phyloP scores from a whole-genome alignment of 2,329 filamentous ascomycete genomes.

The Ophiostoma montium region DNA sequence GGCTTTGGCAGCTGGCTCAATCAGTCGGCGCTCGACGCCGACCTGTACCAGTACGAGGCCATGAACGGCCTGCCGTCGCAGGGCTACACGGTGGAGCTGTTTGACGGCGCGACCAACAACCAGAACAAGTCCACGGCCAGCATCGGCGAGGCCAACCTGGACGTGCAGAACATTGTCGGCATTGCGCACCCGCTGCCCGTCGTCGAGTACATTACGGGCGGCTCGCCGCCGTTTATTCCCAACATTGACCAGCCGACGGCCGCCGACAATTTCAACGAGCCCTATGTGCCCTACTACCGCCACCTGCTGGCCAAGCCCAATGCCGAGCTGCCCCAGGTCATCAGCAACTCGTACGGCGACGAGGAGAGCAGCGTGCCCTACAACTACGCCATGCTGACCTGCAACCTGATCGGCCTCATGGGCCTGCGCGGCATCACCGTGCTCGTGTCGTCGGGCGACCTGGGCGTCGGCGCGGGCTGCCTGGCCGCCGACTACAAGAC shows the following conservation, averaged over 20 bases:
- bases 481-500: conserved; percentile 16
- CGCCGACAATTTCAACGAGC: conserved; percentile 42
- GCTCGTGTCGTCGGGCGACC: conserved; percentile 50
- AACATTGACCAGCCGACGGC: conserved; percentile 17
- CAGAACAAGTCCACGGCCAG: conserved; percentile 23
- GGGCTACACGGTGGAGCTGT: conserved; percentile 39
- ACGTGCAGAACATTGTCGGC: conserved; percentile 45
- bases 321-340: conserved; percentile 43
- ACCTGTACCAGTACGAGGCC: conserved; percentile 37
- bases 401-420: conserved; percentile 48
- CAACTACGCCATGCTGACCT: conserved; percentile 37
- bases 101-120: conserved; percentile 39
- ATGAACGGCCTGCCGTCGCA: conserved; percentile 34
- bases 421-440: conserved; percentile 52
- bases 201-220: conserved; percentile 15
- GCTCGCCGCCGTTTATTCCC: conserved; percentile 18
- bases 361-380: conserved; percentile 44
- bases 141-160: conserved; percentile 44
- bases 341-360: conserved; percentile 58
- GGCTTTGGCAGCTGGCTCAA: conserved; percentile 30
- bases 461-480: conserved; percentile 21
- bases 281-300: conserved; percentile 49
- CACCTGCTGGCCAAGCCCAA: conserved; percentile 42
- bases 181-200: conserved; percentile 31
- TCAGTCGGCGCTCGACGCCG: conserved; percentile 31